phyloP scores from a whole-genome alignment of 108 stramenopile species.

The Cylindrotheca fusiformis region DNA sequence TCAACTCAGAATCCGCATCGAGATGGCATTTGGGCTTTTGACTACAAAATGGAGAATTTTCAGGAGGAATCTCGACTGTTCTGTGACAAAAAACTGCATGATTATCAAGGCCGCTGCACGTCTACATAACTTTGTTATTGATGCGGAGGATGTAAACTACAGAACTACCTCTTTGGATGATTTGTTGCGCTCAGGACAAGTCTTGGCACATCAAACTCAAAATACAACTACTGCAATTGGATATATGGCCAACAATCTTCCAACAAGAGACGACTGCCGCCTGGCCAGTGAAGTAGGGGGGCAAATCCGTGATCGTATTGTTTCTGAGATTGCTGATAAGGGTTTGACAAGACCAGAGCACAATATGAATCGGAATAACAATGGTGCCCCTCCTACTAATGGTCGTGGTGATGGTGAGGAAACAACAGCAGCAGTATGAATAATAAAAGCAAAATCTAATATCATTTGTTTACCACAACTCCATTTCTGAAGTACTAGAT shows the following conservation, averaged over 20 bases:
- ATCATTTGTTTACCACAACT: background rate
- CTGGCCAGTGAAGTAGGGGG: too few species aligned
- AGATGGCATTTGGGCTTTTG: constrained; percentile 37
- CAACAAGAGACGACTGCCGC: too few species aligned
- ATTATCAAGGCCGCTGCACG: background rate
- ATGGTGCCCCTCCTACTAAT: background rate
- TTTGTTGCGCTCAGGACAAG: too few species aligned
- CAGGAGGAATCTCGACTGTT: background rate
- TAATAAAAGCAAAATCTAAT: background rate
- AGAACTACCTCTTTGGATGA: background rate
- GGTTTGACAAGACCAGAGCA: constrained; percentile 1
- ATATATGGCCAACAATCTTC: constrained; percentile 1
- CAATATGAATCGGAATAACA: constrained; percentile 6
- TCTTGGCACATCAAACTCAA: too few species aligned
- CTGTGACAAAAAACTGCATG: background rate
- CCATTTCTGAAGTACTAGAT: background rate
- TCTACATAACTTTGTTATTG: constrained; percentile 23
- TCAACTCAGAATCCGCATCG: constrained; percentile 35
- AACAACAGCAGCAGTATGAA: too few species aligned
- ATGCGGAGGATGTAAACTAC: background rate
- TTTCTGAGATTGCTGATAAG: background rate
- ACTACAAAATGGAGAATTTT: constrained; percentile 25
- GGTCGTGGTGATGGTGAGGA: too few species aligned
- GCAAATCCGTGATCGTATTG: background rate
- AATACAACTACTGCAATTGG: too few species aligned